phyloP scores from a whole-genome alignment of 768 basidiomycete genomes.

The Daedaleopsis nitida region DNA sequence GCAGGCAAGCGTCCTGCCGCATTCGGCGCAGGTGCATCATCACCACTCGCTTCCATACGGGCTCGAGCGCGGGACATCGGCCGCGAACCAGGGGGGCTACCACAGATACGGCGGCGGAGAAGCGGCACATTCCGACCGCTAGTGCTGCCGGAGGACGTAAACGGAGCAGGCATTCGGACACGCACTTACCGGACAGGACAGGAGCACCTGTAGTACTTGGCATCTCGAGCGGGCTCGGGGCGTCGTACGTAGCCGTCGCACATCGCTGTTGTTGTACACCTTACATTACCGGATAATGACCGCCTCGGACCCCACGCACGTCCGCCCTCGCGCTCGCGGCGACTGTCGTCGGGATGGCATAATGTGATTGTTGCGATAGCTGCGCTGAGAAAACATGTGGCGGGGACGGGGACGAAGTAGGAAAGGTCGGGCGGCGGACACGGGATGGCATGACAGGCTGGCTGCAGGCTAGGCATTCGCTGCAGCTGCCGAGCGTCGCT shows the following conservation, averaged over 20 bases:
- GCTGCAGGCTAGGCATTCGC: slow-evolving; percentile 22
- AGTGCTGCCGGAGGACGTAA: slow-evolving; percentile 15
- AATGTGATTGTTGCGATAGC: background rate
- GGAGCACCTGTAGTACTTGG: background rate
- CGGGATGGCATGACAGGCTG: no score
- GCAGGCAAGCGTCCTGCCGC: slow-evolving; percentile 19
- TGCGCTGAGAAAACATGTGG: slow-evolving; percentile 14
- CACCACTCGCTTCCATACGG: slow-evolving; percentile 11
- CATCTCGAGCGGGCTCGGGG: slow-evolving; percentile 15
- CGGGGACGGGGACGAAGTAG: background rate
- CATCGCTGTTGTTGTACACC: background rate
- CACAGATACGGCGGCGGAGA: slow-evolving; percentile 20
- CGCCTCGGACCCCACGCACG: slow-evolving; percentile 4
- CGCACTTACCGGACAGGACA: slow-evolving; percentile 19
- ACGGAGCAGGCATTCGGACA: slow-evolving; percentile 16
- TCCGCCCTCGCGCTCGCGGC: background rate
- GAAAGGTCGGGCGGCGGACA: slow-evolving; percentile 3
- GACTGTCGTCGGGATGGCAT: slow-evolving; percentile 2
- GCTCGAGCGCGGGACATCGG: slow-evolving; percentile 11
- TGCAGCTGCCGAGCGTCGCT: slow-evolving; percentile 49
- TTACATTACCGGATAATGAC: slow-evolving; percentile 3
- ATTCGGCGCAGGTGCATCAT: slow-evolving; percentile 12
- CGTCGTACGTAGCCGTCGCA: background rate
- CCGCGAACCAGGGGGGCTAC: slow-evolving; percentile 10
- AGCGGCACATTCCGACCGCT: slow-evolving; percentile 18